Percentiles rank a stretch among this genome's conserved stretches.
phyloP scores from a whole-genome alignment of 495 filamentous ascomycete genomes.

The Platismatia glauca region DNA sequence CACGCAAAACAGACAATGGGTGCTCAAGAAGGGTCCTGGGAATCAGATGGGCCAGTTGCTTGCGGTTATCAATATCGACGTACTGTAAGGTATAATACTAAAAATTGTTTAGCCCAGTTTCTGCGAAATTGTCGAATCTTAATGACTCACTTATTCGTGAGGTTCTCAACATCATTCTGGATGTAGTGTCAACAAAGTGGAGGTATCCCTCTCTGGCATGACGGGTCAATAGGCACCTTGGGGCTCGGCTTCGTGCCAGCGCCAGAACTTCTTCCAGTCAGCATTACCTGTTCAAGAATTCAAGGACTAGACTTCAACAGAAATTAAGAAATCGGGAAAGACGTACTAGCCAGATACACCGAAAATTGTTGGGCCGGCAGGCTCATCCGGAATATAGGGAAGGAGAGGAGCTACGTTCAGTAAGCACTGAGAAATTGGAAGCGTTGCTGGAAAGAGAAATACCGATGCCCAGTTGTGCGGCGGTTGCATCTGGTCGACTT shows the following conservation, averaged over 20 bases:
- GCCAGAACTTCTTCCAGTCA: constrained; percentile 46
- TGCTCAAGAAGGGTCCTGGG: neutral
- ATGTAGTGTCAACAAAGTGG: neutral
- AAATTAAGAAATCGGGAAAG: neutral
- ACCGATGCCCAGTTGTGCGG: constrained; percentile 66
- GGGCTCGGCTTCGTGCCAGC: constrained; percentile 92
- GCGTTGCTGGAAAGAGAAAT: neutral
- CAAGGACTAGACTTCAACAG: neutral
- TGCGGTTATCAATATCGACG: neutral
- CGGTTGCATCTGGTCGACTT: constrained; percentile 51
- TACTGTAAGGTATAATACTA: constrained; percentile 3
- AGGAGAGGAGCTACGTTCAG: constrained; percentile 64
- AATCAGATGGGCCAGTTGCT: too few relatives aligned
- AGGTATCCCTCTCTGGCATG: too few relatives aligned
- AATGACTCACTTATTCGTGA: constrained; percentile 57
- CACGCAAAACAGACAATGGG: too few relatives aligned
- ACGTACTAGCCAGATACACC: constrained; percentile 76
- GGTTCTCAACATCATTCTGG: constrained; percentile 74
- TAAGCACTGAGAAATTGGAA: neutral
- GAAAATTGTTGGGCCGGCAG: constrained; percentile 72
- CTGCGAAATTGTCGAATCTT: constrained; percentile 71
- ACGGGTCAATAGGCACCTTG: constrained; percentile 35
- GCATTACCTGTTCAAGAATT: neutral
- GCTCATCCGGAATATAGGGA: constrained; percentile 44
- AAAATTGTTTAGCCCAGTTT: neutral